Percentiles rank a stretch among this genome's conserved stretches.
These are phyloP conservation scores for Clarireedia paspali DNA, from an alignment of 2,329 filamentous ascomycete species.

Conservation along the genomic window DNA sequence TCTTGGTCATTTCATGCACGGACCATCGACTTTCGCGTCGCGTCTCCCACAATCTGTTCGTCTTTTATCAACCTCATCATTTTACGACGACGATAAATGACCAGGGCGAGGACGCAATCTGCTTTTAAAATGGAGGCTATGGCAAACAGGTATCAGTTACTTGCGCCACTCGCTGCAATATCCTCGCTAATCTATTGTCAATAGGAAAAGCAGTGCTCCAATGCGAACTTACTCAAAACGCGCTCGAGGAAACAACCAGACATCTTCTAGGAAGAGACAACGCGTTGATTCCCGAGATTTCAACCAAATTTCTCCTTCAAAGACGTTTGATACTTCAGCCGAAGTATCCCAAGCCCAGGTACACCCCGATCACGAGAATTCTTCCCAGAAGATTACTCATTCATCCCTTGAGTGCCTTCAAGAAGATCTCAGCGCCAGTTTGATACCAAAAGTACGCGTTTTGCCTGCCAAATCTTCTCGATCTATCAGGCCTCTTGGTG, in stretches of 20 bases:
- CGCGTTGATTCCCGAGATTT: conserved; percentile 11
- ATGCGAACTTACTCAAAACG: conserved; percentile 11
- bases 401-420: background rate
- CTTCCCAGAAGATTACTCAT: background rate
- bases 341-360: background rate
- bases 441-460: background rate
- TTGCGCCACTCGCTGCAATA: background rate
- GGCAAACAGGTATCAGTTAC: background rate
- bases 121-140: too few species aligned
- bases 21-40: too few species aligned
- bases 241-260: conserved; percentile 2
- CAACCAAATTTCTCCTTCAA: background rate
- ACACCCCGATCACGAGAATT: background rate
- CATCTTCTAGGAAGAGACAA: conserved; percentile 9
- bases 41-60: too few species aligned
- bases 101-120: too few species aligned
- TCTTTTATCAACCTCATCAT: too few species aligned
- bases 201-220: conserved; percentile 1
- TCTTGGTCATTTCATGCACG: too few species aligned
- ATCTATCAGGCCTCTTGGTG: background rate
- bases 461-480: background rate
- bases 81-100: too few species aligned
- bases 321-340: background rate
- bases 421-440: background rate
- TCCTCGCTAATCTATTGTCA: background rate